These are phyloP conservation scores for Blastobotrys proliferans DNA, from an alignment of 1,139 yeast species.

Conservation along the genomic window DNA sequence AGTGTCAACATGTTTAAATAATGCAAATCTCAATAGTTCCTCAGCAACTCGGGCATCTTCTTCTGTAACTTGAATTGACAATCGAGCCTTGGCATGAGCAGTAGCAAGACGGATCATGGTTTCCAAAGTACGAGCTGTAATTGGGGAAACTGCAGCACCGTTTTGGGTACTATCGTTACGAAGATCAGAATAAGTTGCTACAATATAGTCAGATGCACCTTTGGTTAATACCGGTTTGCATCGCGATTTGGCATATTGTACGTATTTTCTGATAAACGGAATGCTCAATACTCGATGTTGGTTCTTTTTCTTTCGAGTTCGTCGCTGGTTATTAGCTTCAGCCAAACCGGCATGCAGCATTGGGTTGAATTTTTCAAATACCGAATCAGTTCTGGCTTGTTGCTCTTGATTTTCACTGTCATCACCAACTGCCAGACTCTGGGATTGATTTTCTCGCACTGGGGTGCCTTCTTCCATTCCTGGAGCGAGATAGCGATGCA, in stretches of 20 bases:
- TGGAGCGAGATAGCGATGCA: constrained; percentile 86
- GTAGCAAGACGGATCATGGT: constrained; percentile 92
- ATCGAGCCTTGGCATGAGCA: constrained; percentile 93
- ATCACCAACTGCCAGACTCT: constrained; percentile 78
- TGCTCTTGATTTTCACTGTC: constrained; percentile 38
- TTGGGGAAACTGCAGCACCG: constrained; percentile 54
- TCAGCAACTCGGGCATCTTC: constrained; percentile 87
- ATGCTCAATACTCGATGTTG: constrained; percentile 69
- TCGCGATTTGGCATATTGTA: constrained; percentile 91
- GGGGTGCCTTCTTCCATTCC: constrained; percentile 96
- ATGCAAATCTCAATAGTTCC: constrained; percentile 74
- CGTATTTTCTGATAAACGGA: constrained; percentile 83
- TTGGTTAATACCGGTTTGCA: constrained; percentile 75
- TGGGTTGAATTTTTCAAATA: constrained; percentile 80
- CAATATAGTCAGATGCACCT: constrained; percentile 78
- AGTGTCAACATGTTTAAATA: constrained; percentile 64
- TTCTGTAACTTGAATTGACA: constrained; percentile 68
- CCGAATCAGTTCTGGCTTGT: constrained; percentile 44
- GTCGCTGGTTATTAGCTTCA: constrained; percentile 24
- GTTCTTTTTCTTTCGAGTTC: constrained; percentile 26
- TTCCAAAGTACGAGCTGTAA: constrained; percentile 96
- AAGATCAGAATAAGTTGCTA: constrained; percentile 70
- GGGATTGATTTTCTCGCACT: constrained; percentile 66
- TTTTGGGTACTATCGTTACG: constrained; percentile 68
- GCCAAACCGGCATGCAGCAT: constrained; percentile 78